These are phyloP conservation scores for Chrysosporium keratinophilum DNA, from an alignment of 2,329 filamentous ascomycete genomes.

Conservation along the genomic window DNA sequence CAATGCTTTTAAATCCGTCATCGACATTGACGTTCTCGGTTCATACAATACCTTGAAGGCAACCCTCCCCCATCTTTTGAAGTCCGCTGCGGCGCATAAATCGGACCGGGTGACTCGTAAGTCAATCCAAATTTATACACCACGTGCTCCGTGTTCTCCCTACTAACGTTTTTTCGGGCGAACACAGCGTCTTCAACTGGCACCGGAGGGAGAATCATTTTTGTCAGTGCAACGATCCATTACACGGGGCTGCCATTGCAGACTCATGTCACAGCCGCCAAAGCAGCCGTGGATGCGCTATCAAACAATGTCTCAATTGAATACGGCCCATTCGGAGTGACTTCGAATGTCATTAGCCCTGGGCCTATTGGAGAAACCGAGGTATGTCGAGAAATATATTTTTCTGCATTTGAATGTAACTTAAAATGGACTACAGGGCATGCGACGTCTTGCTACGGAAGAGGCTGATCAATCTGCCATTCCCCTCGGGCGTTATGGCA, in stretches of 20 bases:
- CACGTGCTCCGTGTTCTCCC: neutral
- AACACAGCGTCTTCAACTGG: constrained; percentile 34
- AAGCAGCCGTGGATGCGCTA: constrained; percentile 81
- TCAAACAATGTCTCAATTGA: constrained; percentile 72
- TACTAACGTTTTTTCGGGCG: constrained; percentile 17
- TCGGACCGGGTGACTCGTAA: constrained; percentile 47
- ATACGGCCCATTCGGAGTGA: constrained; percentile 77
- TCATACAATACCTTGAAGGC: constrained; percentile 94
- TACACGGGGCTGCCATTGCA: constrained; percentile 80
- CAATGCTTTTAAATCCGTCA: constrained; percentile 90
- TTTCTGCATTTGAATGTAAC: neutral
- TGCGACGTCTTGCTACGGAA: constrained; percentile 52
- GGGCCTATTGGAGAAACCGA: constrained; percentile 81
- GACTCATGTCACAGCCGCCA: constrained; percentile 81
- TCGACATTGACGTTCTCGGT: constrained; percentile 90
- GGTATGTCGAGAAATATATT: constrained; percentile 18
- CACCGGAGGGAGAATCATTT: constrained; percentile 75
- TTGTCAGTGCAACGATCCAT: constrained; percentile 83
- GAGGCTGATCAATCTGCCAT: constrained; percentile 45
- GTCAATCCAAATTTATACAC: constrained; percentile 11
- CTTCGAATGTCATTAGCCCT: constrained; percentile 78
- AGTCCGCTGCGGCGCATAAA: constrained; percentile 56
- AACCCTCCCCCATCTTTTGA: constrained; percentile 67
- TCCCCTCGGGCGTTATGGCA: constrained; percentile 66
- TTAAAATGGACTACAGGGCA: constrained; percentile 38